Base-by-base conservation (phyloP, 345 rosid species). In the Carallia pectinifolia region DNA sequence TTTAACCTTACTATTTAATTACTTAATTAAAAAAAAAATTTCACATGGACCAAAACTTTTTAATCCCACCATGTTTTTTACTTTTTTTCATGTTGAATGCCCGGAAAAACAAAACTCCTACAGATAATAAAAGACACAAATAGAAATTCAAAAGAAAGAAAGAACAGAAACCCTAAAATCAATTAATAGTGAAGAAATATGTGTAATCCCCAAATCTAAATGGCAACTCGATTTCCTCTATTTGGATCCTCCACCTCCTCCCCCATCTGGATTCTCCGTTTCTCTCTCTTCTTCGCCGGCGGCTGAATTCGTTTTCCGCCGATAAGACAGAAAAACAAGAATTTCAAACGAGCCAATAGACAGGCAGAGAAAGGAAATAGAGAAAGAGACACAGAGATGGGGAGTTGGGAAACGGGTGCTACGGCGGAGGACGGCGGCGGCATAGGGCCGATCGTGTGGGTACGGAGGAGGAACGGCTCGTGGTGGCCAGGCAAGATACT, bases 401-500 rank as follows among this genome's bases (percentile, higher is more conserved):
- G 76, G 64, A 84, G 85, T 60, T 81, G 83, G 27, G 86, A 83
- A 77, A 74, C 88, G 60, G 83, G 77, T 55, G 83, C 16, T 16
- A 16, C 80, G 73, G 82, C 71, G 31, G 89, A 82, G 9, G 76
- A 68, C 44, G 55, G 56, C 30, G 64, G 56, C 30, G 64, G 71
- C 8, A 17, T 59, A 19, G 98, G 97, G 30, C 85, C 97, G 63
- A 90, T 96, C 70, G 99, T 96, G 39, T 96, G 98, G 99, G 96
- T 96, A 15, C 84, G 99, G 62, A 79, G 98, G 78, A 90, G 99
- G 81, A 96, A 96, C 52, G 99, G 99, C 9, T 96, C 99, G 5
- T 92, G 98, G 99, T 96, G 99, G 99, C 99, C 99, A 0, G 99
- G 98, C 54, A 90, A 80, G 85, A 96, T 96, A 74, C 76, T 89